Evolutionary conservation across 352 stramenopile species (phyloP).

Genomic region (Hyaloperonospora brassicae): DNA sequence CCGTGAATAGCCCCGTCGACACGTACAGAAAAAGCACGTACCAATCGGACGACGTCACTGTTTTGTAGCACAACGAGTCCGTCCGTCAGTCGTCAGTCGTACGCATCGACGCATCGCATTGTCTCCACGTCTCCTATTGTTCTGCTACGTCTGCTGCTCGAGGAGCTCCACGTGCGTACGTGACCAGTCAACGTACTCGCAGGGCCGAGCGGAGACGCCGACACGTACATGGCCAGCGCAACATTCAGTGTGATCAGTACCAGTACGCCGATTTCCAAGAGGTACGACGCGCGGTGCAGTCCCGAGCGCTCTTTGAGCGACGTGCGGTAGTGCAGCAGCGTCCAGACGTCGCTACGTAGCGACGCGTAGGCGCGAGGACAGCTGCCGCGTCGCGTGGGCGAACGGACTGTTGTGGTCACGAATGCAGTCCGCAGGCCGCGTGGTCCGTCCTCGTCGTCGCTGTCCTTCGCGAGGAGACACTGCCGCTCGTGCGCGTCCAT

Average conservation of each 20-base stretch:
- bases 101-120: no score
- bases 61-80: conserved; percentile 5
- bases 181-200: conserved; percentile 18
- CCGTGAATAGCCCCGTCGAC: conserved; percentile 63
- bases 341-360: conserved; percentile 61
- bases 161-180: background rate
- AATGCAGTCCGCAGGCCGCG: conserved; percentile 11
- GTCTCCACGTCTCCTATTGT: background rate
- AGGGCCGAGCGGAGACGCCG: conserved; percentile 12
- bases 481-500: conserved; percentile 6
- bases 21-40: conserved; percentile 73
- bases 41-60: conserved; percentile 43
- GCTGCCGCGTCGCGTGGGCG: background rate
- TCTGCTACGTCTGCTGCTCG: background rate
- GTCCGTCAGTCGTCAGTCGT: background rate
- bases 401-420: no score
- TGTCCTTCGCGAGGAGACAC: conserved; percentile 8
- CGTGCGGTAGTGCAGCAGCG: conserved; percentile 64
- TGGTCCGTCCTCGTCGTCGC: conserved; percentile 13
- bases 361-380: conserved; percentile 8
- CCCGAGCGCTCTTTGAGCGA: conserved; percentile 47
- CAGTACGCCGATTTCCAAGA: conserved; percentile 56
- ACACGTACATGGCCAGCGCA: conserved; percentile 62
- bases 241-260: conserved; percentile 76
- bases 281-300: conserved; percentile 61